phyloP scores from a whole-genome alignment of 306 rosid genomes.

The Prunus mira region DNA sequence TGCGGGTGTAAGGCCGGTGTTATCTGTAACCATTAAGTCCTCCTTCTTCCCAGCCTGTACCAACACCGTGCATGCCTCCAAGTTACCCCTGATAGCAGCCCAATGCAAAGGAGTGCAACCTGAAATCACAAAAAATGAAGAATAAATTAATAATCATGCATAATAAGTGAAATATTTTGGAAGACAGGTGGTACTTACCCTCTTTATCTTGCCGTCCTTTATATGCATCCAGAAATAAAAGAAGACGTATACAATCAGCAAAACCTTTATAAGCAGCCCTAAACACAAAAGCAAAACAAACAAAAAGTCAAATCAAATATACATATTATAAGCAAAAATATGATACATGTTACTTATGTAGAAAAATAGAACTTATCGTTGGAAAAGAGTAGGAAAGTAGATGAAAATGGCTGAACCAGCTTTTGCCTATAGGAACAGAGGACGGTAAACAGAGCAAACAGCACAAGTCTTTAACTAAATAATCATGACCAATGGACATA shows the following conservation, averaged over 20 bases:
- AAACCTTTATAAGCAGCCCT: constrained; percentile 99
- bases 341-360: background rate
- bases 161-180: constrained; percentile 8
- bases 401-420: constrained; percentile 10
- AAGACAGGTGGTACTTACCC: constrained; percentile 45
- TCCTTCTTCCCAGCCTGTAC: constrained; percentile 99
- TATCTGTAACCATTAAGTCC: constrained; percentile 84
- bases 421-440: background rate
- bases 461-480: background rate
- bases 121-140: constrained; percentile 33
- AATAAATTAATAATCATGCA: constrained; percentile 1
- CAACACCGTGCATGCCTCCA: constrained; percentile 96
- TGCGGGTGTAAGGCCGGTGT: constrained; percentile 96
- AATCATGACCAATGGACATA: background rate
- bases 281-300: constrained; percentile 27
- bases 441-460: background rate
- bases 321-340: background rate
- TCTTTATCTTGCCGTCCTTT: constrained; percentile 93
- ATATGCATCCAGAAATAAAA: constrained; percentile 88
- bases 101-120: constrained; percentile 99
- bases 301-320: background rate
- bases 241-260: constrained; percentile 91
- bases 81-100: constrained; percentile 96
- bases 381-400: background rate
- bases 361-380: background rate